Conservation (phyloP, 164 flowering plant genomes). For the Magnolia changhungtana region DNA sequence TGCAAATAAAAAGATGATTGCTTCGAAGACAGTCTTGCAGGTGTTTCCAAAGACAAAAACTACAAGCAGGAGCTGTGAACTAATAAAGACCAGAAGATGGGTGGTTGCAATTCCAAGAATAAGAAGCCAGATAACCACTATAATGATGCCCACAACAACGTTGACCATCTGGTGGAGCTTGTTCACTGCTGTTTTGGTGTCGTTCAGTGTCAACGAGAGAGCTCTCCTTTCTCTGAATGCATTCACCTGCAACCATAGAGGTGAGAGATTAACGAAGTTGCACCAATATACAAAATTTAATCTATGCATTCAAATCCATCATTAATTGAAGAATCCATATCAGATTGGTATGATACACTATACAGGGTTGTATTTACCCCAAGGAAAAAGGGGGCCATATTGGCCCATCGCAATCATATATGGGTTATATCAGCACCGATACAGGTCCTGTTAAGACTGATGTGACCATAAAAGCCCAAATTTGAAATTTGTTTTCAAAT, state of each 20-base stretch:
- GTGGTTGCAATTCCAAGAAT: constrained; percentile 45
- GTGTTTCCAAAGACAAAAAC: constrained; percentile 58
- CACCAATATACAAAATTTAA: neutral
- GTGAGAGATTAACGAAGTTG: neutral
- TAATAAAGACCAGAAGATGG: constrained; percentile 42
- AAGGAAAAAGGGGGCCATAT: no score
- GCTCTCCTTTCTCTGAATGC: constrained; percentile 58
- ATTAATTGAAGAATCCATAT: neutral
- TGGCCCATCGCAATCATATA: neutral
- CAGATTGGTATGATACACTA: no score
- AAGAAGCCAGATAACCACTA: constrained; percentile 43
- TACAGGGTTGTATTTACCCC: no score
- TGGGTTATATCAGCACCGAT: neutral
- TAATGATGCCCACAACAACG: constrained; percentile 29
- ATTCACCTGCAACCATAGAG: constrained; percentile 33
- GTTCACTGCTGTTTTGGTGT: constrained; percentile 65
- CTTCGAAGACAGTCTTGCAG: constrained; percentile 55
- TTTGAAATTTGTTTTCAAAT: no score
- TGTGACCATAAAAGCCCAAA: no score
- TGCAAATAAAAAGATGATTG: constrained; percentile 52
- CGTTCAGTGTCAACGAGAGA: constrained; percentile 57
- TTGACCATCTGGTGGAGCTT: constrained; percentile 50
- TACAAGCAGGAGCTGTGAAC: constrained; percentile 55
- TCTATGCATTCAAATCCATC: neutral
- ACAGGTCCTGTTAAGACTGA: neutral